Conservation (phyloP, 2,329 filamentous ascomycete genomes). For the Seiridium unicorne region DNA sequence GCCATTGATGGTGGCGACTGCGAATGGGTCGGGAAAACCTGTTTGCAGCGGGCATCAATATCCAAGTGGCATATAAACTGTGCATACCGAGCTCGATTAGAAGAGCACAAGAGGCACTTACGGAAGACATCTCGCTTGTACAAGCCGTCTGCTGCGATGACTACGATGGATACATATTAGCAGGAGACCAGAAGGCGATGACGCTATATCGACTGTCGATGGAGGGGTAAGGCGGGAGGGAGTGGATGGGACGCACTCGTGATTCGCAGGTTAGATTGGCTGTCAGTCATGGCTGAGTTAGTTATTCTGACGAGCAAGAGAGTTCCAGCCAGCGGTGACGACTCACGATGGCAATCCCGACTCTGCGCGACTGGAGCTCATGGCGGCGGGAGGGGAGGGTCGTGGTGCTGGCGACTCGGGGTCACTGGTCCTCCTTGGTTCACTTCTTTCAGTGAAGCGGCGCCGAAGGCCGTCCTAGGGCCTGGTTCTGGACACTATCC, state of each 20-base stretch:
- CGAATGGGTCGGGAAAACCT: constrained; percentile 98
- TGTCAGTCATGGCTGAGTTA: constrained; percentile 29
- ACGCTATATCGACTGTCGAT: constrained; percentile 9
- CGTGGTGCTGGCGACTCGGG: background rate
- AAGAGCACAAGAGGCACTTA: constrained; percentile 51
- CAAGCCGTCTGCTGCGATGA: constrained; percentile 96
- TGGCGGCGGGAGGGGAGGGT: constrained; percentile 20
- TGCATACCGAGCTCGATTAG: background rate
- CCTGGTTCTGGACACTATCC: constrained; percentile 3
- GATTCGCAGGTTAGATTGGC: constrained; percentile 84
- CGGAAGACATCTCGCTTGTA: constrained; percentile 99
- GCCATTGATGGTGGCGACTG: constrained; percentile 93
- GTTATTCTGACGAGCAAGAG: background rate
- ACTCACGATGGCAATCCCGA: constrained; percentile 64
- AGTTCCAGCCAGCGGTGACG: constrained; percentile 1
- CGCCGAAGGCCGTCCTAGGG: constrained; percentile 6
- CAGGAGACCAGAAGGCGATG: constrained; percentile 13
- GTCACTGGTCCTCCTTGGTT: constrained; percentile 1
- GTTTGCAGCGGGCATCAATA: background rate
- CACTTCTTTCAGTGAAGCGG: constrained; percentile 1
- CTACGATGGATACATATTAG: constrained; percentile 51
- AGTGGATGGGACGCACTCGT: constrained; percentile 66
- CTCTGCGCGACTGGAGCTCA: constrained; percentile 52
- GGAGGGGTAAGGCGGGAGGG: constrained; percentile 9
- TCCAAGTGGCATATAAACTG: background rate